These are phyloP conservation scores for Elongisporangium prolatum DNA, from an alignment of 352 stramenopile genomes.

Conservation along the genomic window DNA sequence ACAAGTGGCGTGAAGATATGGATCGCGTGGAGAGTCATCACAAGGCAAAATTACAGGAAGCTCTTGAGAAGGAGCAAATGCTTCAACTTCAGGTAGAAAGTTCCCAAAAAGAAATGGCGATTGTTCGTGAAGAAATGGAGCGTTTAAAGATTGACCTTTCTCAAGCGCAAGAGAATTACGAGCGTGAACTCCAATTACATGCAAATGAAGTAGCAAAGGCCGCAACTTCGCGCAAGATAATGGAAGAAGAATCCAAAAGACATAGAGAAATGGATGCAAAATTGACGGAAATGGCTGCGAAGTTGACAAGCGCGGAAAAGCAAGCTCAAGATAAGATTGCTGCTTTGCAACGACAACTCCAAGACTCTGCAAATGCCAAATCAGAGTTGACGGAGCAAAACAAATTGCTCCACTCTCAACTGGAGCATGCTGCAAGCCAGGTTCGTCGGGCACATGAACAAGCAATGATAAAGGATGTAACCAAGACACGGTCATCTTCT, in stretches of 20 bases:
- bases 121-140: conserved; percentile 39
- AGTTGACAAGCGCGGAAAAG: conserved; percentile 30
- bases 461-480: conserved; percentile 31
- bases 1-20: conserved; percentile 61
- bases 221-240: conserved; percentile 37
- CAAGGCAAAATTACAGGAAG: conserved; percentile 28
- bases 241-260: conserved; percentile 43
- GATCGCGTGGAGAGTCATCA: conserved; percentile 34
- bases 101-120: conserved; percentile 36
- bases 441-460: conserved; percentile 56
- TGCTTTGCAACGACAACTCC: conserved; percentile 41
- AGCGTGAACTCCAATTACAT: conserved; percentile 80
- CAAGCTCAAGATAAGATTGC: conserved; percentile 28
- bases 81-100: conserved; percentile 39
- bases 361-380: conserved; percentile 46
- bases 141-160: conserved; percentile 39
- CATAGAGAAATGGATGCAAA: conserved; percentile 29
- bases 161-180: conserved; percentile 70
- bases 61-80: conserved; percentile 42
- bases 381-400: conserved; percentile 58
- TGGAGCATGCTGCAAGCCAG: conserved; percentile 53
- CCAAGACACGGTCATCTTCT: background rate
- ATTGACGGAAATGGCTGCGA: conserved; percentile 35
- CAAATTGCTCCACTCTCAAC: conserved; percentile 64
- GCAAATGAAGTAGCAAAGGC: conserved; percentile 56